Evolutionary conservation across 1,284 basidiomycete species (phyloP).

Genomic region (Afroboletus lepidellus): DNA sequence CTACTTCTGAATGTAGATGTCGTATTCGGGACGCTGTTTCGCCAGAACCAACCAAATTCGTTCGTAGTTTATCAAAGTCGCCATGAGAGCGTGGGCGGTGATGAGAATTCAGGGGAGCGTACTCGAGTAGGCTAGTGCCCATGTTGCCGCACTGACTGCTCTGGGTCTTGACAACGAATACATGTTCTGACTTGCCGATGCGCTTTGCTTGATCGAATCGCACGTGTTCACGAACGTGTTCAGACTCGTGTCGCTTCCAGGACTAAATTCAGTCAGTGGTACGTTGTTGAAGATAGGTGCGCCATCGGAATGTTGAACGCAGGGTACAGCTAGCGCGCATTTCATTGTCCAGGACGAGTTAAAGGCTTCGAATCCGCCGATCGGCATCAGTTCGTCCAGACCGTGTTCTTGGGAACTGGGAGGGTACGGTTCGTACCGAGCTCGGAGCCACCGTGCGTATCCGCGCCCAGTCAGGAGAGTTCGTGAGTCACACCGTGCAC

Average conservation of each 20-base stretch:
- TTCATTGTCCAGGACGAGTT: constrained; percentile 81
- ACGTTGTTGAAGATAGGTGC: constrained; percentile 98
- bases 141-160: constrained; percentile 96
- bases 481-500: constrained; percentile 89
- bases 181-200: constrained; percentile 92
- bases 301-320: constrained; percentile 93
- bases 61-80: too few species aligned
- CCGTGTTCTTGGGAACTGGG: constrained; percentile 90
- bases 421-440: constrained; percentile 93
- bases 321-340: constrained; percentile 79
- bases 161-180: constrained; percentile 98
- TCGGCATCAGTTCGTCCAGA: constrained; percentile 83
- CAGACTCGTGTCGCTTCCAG: constrained; percentile 94
- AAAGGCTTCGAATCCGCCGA: constrained; percentile 97
- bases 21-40: too few species aligned
- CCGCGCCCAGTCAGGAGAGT: constrained; percentile 95
- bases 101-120: too few species aligned
- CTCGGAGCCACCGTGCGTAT: constrained; percentile 96
- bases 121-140: too few species aligned
- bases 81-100: too few species aligned
- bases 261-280: constrained; percentile 92
- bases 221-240: constrained; percentile 98
- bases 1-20: too few species aligned
- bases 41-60: too few species aligned
- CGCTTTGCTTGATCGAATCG: constrained; percentile 97